Evolutionary conservation across 257 asterid genomes (phyloP).

Genomic region (Solanum raphanifolium): DNA sequence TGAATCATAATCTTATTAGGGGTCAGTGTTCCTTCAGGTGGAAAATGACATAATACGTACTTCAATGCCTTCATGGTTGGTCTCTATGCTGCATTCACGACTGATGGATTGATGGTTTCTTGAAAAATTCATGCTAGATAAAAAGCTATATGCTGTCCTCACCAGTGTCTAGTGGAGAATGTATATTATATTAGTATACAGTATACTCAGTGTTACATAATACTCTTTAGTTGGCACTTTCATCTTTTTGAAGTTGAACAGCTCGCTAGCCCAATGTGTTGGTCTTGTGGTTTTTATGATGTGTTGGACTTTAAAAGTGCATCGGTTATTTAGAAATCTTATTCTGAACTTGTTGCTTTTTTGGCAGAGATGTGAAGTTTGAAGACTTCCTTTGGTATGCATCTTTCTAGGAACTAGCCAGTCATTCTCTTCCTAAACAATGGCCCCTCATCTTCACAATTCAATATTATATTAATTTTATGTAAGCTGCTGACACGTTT

Average conservation of each 20-base stretch:
- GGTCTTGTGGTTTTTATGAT: background rate
- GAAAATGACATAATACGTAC: background rate
- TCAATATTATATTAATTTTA: background rate
- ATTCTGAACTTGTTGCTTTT: slow-evolving; percentile 16
- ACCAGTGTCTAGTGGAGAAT: background rate
- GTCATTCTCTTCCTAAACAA: background rate
- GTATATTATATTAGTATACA: background rate
- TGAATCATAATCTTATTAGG: background rate
- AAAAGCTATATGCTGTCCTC: background rate
- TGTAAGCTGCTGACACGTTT: slow-evolving; percentile 8
- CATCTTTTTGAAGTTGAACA: background rate
- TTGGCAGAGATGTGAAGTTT: slow-evolving; percentile 69
- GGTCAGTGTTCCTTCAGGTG: background rate
- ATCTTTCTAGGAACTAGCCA: slow-evolving; percentile 3
- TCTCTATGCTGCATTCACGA: background rate
- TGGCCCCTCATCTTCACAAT: background rate
- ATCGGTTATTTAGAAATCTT: background rate
- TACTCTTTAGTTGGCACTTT: background rate
- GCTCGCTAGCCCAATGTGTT: background rate
- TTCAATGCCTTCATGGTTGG: background rate
- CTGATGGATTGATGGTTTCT: background rate
- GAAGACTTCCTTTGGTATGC: slow-evolving; percentile 91
- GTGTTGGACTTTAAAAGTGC: background rate
- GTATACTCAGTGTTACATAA: background rate
- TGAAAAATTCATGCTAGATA: background rate